Evolutionary conservation across 139 green algal species (phyloP).

Genomic region (Closterium sp.): DNA sequence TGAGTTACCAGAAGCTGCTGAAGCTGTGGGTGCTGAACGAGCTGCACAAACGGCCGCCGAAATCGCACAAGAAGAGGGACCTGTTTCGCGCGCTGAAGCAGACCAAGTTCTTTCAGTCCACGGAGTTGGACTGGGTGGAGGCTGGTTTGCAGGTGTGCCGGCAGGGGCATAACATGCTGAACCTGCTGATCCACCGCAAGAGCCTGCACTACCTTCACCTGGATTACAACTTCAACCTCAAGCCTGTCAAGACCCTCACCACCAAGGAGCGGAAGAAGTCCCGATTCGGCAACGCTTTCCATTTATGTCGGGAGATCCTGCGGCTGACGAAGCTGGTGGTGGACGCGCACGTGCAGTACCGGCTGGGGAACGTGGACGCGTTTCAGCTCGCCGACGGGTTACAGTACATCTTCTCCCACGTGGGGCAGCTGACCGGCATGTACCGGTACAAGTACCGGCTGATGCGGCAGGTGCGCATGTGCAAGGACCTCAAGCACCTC

Average conservation of each 20-base stretch:
- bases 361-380: slow-evolving; percentile 98
- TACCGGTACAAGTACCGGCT: slow-evolving; percentile 99
- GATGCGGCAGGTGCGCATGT: slow-evolving; percentile 98
- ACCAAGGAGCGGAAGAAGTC: slow-evolving; percentile 99
- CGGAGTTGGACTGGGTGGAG: slow-evolving; percentile 99
- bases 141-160: slow-evolving; percentile 95
- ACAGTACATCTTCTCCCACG: slow-evolving; percentile 98
- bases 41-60: slow-evolving; percentile 88
- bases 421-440: slow-evolving; percentile 97
- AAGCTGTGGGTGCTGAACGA: slow-evolving; percentile 98
- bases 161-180: slow-evolving; percentile 99
- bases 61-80: slow-evolving; percentile 86
- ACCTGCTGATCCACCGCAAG: slow-evolving; percentile 99
- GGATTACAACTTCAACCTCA: slow-evolving; percentile 99
- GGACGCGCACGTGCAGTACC: slow-evolving; percentile 78
- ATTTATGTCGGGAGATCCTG: slow-evolving; percentile 98
- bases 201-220: slow-evolving; percentile 96
- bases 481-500: slow-evolving; percentile 94
- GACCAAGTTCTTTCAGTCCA: slow-evolving; percentile 99
- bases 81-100: slow-evolving; percentile 84
- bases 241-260: slow-evolving; percentile 99
- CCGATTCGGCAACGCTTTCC: slow-evolving; percentile 98
- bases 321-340: slow-evolving; percentile 95
- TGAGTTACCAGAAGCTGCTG: slow-evolving; percentile 99
- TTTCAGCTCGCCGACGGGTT: slow-evolving; percentile 99